These are phyloP conservation scores for Eutrema yunnanense DNA, from an alignment of 345 rosid species.

Conservation along the genomic window DNA sequence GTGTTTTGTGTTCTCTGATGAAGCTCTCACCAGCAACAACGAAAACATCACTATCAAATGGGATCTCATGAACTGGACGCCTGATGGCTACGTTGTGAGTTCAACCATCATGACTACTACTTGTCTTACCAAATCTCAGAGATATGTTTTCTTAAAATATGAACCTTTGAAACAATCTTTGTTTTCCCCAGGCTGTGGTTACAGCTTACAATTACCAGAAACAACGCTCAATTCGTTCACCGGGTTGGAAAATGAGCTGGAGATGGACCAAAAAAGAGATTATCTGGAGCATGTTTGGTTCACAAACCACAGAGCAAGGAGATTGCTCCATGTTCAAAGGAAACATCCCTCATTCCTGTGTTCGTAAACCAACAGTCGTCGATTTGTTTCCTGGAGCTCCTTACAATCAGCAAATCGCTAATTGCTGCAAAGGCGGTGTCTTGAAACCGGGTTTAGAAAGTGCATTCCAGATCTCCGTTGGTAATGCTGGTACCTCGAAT, in stretches of 20 bases:
- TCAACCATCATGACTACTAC: not conserved
- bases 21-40: slow-evolving; percentile 45
- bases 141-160: not conserved
- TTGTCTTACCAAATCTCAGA: not conserved
- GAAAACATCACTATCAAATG: slow-evolving; percentile 87
- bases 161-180: not conserved
- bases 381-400: slow-evolving; percentile 52
- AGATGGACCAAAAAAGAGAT: slow-evolving; percentile 57
- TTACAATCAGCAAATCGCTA: slow-evolving; percentile 47
- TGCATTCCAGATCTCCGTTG: slow-evolving; percentile 53
- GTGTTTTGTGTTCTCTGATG: not conserved
- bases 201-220: slow-evolving; percentile 68
- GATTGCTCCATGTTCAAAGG: slow-evolving; percentile 53
- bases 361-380: slow-evolving; percentile 40
- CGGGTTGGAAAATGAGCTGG: slow-evolving; percentile 69
- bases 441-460: slow-evolving; percentile 43
- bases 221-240: slow-evolving; percentile 55
- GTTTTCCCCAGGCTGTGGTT: slow-evolving; percentile 55
- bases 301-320: slow-evolving; percentile 50
- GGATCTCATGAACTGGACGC: slow-evolving; percentile 77
- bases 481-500: slow-evolving; percentile 40
- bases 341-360: slow-evolving; percentile 45
- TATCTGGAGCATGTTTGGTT: slow-evolving; percentile 54
- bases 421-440: slow-evolving; percentile 70
- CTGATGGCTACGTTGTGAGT: slow-evolving; percentile 93